Evolutionary conservation across 108 stramenopile genomes (phyloP), one percentile per base, ranked within the genome.

Genomic region (Cyclotella sp.): DNA sequence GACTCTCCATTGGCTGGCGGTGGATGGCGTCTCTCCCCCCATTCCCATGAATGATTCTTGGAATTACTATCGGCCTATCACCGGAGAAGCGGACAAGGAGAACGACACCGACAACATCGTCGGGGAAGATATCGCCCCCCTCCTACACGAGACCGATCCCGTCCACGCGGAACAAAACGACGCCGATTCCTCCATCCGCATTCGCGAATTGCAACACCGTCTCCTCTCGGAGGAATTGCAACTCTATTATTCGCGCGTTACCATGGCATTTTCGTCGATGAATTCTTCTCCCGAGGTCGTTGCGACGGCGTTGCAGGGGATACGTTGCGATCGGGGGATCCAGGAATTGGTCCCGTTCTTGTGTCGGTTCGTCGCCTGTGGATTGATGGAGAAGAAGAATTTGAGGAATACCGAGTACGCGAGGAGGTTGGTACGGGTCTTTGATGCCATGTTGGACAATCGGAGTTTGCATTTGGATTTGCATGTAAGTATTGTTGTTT

Each of bases 321-420:
- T 68, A 73, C 82, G 41, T 12, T 65, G 22, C 54, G 94, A 93
- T 68, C 46, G 81, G 11, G 92, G 92, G 4, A 67, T 95, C 28
- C 92, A 95, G 78, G 94, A 95, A 76, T 63, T 95, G 69, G 89
- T 93, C 12, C 94, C 94, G 0, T 95, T 95, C 71, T 81, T 93
- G 19, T 77, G 86, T 24, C 72, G 87, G 43, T 95, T 89, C 62
- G 84, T 91, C 27, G 73, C 85, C 9, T 29, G 24, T 16, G 84
- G 90, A 24, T 79, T 86, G 14, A 70, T 93, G 63, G 85, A 83
- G 63, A 63, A 77, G 42, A 61, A 63, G 55, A 88, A 92, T 64
- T 70, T 92, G 42, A 77, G 75, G 26, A 78, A 87, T 73, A 77
- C 88, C 21, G 88, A 89, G 16, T 84, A 91, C 59, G 90, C 87